Evolutionary conservation across 768 basidiomycete genomes (phyloP), one percentile per base, ranked within the genome.

Genomic region (Xerocomellus dryophilus): DNA sequence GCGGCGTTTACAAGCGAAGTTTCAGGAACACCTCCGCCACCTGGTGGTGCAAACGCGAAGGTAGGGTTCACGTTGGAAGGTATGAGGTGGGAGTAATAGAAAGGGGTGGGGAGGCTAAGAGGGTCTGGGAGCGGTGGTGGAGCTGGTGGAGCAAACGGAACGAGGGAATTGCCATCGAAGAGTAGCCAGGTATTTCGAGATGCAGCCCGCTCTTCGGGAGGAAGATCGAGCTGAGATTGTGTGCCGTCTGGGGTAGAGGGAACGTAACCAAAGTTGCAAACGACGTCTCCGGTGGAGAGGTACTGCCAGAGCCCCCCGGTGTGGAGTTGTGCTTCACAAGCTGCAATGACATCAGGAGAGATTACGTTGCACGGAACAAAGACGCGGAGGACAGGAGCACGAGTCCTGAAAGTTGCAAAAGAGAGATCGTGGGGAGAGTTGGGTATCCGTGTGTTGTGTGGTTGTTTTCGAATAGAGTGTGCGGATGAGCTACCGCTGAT

Each of bases 241-340:
- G 64, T 70, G 17, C 67, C 63, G 5, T 70, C 53, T 11, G 70
- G 57, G 0, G 64, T 63, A 0, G 78, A 72, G 1, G 86, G 87
- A 15, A 93, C 75, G 61, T 83, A 90, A 7, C 90, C 90, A 43
- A 93, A 76, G 68, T 93, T 93, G 64, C 85, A 90, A 20, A 93
- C 77, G 35, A 91, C 70, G 61, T 93, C 90, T 1, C 90, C 90
- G 0, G 78, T 78, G 2, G 85, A 88, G n/a, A 93, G 76, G 62
- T 89, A 80, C 7, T 76, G 71, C 88, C 89, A 91, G 6, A 93
- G 76, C 0, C 82, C 86, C 1, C 81, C 77, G 1, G 78, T 74
- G n/a, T 81, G 71, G 5, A 93, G 76, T 64, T 90, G 87, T 31
- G 81, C 77, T 62, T 89, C 85, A 65, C 88, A 91, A 11, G 73